Evolutionary conservation across 257 asterid species (phyloP), one percentile per base, ranked within the genome.

Genomic region (Nicotiana undulata): DNA sequence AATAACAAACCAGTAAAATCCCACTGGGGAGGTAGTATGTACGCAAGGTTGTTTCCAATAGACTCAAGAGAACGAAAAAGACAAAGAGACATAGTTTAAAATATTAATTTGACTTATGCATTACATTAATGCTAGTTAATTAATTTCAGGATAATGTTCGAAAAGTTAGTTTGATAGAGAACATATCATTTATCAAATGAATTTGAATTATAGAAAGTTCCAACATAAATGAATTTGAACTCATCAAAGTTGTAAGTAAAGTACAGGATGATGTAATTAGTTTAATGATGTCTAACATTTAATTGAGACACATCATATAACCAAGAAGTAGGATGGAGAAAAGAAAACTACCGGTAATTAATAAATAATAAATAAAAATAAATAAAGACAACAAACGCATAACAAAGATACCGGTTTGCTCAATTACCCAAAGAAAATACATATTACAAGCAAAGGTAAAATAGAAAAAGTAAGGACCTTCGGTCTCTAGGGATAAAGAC

Each of bases 401-500:
- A 2, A 20, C 31, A 67, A 68, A 68, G 46, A 40, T 40, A 40
- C 11, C 46, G 29, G 67, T 15, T 61, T 61, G 9, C 37, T 11
- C n/a, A 12, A 24, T 56, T 4, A 56, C 63, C 24, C 63, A 56
- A 18, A 56, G 1, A 12, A 56, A 18, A n/a, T 11, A 61, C 34
- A 24, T 24, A 61, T 61, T 22, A 40, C 67, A 61, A 61, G 67
- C 22, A 32, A 40, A 11, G 26, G 18, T 12, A n/a, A 5, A 32
- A 6, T 8, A 26, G 20, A 32, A 53, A 44, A 11, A 11, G 2
- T 9, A 60, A 5, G 76, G 68, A 93, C 98, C 97, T 94, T 75
- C 97, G 85, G 88, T 92, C 97, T 31, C 96, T 84, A 51, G 98
- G 98, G 68, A 94, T 94, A 84, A 92, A 94, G 61, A 94, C 94